Percentiles rank a stretch among this genome's conserved stretches.
Evolutionary conservation across 1,284 basidiomycete species (phyloP).

Genomic region (Cryptococcus maquisensis): DNA sequence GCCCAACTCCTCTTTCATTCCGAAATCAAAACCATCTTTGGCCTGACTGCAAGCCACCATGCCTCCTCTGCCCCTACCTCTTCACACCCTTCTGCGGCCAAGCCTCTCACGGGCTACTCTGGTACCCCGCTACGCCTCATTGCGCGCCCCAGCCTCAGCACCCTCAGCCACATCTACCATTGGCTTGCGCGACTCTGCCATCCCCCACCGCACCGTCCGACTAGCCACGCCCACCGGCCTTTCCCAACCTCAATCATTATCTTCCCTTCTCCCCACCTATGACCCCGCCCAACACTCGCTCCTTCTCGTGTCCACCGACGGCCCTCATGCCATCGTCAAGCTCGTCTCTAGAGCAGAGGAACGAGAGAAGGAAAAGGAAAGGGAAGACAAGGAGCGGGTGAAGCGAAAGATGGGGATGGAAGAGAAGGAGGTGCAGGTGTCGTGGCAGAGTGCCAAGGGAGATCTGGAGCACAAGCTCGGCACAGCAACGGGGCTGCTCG

Average conservation of each 20-base stretch:
- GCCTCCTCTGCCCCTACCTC: too few species aligned
- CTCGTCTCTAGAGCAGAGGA: conserved; percentile 30
- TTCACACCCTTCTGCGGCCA: too few species aligned
- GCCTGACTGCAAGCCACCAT: too few species aligned
- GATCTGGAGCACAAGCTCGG: conserved; percentile 41
- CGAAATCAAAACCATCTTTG: too few species aligned
- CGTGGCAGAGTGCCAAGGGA: conserved; percentile 37
- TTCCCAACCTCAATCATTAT: conserved; percentile 16
- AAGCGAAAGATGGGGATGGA: conserved; percentile 30
- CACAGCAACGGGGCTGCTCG: conserved; percentile 25
- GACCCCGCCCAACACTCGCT: conserved; percentile 24
- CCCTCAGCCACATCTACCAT: conserved; percentile 3
- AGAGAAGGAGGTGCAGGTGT: conserved; percentile 44
- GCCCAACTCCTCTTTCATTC: too few species aligned
- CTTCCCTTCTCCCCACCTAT: conserved; percentile 18
- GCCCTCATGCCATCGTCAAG: conserved; percentile 34
- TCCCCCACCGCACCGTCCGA: conserved; percentile 39
- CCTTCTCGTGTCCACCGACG: conserved; percentile 13
- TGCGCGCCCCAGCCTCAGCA: background rate
- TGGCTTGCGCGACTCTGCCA: conserved; percentile 12
- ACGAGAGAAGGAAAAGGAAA: conserved; percentile 19
- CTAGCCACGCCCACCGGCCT: conserved; percentile 28
- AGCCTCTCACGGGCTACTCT: too few species aligned
- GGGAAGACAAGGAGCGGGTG: conserved; percentile 22
- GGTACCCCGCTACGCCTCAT: background rate